These are phyloP conservation scores for Penstemon newberryi DNA, from an alignment of 257 asterid genomes.

Conservation along the genomic window DNA sequence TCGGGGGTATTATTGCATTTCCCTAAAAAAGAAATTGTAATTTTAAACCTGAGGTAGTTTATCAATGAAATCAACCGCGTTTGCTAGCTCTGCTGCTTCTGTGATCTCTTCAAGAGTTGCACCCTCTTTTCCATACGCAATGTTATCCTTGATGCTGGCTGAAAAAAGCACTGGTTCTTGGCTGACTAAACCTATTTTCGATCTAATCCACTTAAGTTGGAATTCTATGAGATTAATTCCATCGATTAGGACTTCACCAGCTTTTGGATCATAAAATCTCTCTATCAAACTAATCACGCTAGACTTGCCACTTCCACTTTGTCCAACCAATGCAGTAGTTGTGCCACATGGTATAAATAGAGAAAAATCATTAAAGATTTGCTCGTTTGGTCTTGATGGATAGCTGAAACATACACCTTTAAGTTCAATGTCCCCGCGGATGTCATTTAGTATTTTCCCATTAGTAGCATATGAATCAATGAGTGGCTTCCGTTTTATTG, in stretches of 20 bases:
- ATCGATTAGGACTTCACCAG: neutral
- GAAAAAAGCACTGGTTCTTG: conserved; percentile 44
- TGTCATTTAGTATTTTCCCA: conserved; percentile 37
- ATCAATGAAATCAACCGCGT: conserved; percentile 33
- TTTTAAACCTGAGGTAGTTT: conserved; percentile 31
- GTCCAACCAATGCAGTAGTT: conserved; percentile 4
- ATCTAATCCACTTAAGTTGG: conserved; percentile 38
- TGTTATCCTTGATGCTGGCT: conserved; percentile 36
- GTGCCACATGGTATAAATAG: conserved; percentile 40
- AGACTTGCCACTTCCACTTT: neutral
- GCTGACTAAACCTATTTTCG: conserved; percentile 37
- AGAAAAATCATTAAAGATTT: conserved; percentile 35
- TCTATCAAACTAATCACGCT: conserved; percentile 1
- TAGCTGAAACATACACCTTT: conserved; percentile 42
- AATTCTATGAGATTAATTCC: conserved; percentile 16
- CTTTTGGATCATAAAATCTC: conserved; percentile 5
- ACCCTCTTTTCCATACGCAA: conserved; percentile 36
- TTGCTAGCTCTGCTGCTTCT: conserved; percentile 38
- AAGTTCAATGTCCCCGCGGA: conserved; percentile 40
- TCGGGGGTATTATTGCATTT: too few relatives aligned
- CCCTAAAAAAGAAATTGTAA: too few relatives aligned
- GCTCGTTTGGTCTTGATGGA: conserved; percentile 45
- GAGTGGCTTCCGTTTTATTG: conserved; percentile 39
- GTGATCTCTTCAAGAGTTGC: conserved; percentile 38
- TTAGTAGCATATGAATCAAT: conserved; percentile 44